phyloP scores from a whole-genome alignment of 345 rosid genomes.

The Physaria fendleri region DNA sequence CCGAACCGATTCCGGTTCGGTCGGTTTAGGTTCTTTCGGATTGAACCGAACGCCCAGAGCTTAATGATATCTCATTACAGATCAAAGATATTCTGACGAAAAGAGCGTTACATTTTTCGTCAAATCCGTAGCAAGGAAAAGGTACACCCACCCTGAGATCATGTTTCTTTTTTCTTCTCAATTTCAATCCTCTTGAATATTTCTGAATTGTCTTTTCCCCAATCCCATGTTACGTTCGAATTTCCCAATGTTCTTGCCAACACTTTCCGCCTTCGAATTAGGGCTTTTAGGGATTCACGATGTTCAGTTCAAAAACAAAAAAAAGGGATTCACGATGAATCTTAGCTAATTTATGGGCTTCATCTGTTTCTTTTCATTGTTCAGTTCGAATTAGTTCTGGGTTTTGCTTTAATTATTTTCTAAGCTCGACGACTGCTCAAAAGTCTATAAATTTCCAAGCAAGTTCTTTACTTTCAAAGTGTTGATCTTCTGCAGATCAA shows the following conservation, averaged over 20 bases:
- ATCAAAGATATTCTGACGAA: slow-evolving; percentile 1
- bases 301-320: no score
- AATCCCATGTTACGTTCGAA: no score
- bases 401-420: background rate
- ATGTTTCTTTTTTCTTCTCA: background rate
- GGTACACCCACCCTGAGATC: no score
- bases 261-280: background rate
- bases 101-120: slow-evolving; percentile 4
- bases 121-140: slow-evolving; percentile 1
- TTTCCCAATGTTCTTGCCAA: no score
- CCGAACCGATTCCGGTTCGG: no score
- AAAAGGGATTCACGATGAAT: no score
- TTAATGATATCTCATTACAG: no score
- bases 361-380: background rate
- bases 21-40: no score
- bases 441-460: background rate
- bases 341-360: background rate
- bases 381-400: background rate
- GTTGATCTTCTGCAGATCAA: slow-evolving; percentile 12
- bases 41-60: no score
- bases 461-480: background rate
- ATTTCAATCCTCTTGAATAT: background rate
- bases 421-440: background rate
- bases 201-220: background rate
- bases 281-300: background rate